phyloP scores from a whole-genome alignment of 2,329 filamentous ascomycete species.

The Daldinia eschscholtzii region DNA sequence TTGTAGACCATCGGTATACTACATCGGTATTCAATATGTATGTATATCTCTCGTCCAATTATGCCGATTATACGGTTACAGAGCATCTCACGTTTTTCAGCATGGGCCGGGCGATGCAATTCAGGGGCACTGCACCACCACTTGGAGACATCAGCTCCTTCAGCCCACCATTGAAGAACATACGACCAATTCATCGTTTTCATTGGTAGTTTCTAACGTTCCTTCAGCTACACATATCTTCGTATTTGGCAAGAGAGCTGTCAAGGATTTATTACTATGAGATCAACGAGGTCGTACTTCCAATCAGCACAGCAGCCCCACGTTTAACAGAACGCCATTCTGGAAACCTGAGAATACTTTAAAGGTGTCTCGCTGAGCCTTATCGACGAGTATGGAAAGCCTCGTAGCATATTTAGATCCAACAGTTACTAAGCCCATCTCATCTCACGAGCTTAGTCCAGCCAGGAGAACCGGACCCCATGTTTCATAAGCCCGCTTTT shows the following conservation, averaged over 20 bases:
- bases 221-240: conserved; percentile 40
- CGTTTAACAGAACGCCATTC: conserved; percentile 18
- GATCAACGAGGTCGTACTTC: conserved; percentile 19
- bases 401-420: conserved; percentile 14
- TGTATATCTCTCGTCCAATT: conserved; percentile 4
- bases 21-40: conserved; percentile 23
- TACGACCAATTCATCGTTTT: conserved; percentile 27
- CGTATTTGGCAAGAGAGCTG: conserved; percentile 29
- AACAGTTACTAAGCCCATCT: conserved; percentile 18
- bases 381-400: conserved; percentile 11
- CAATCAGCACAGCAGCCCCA: conserved; percentile 31
- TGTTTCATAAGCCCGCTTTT: conserved; percentile 43
- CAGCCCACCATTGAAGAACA: conserved; percentile 34
- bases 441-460: conserved; percentile 18
- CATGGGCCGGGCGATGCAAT: conserved; percentile 26
- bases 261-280: conserved; percentile 28
- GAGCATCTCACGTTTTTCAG: conserved; percentile 30
- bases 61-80: conserved; percentile 16
- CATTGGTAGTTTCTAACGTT: conserved; percentile 43
- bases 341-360: conserved; percentile 10
- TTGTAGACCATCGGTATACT: conserved; percentile 19
- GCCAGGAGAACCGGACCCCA: conserved; percentile 37
- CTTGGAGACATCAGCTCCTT: conserved; percentile 41
- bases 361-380: conserved; percentile 14
- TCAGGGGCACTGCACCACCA: conserved; percentile 34